These are phyloP conservation scores for Isoetes engelmannii DNA, from an alignment of 83 land plant species.

Conservation along the genomic window DNA sequence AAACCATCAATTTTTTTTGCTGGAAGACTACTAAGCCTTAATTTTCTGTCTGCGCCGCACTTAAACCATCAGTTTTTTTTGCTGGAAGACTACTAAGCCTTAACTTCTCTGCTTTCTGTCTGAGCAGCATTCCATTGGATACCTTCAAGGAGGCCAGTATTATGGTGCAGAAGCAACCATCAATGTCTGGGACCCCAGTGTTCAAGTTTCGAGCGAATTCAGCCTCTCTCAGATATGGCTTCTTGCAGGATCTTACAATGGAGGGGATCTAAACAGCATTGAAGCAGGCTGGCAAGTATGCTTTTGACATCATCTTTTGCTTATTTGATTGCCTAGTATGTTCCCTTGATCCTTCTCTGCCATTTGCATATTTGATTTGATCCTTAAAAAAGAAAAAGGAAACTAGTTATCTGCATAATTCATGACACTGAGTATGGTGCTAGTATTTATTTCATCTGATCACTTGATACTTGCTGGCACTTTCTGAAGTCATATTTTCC, in stretches of 20 bases:
- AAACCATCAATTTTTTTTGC: no score
- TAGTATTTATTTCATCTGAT: neutral
- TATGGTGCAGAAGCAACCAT: constrained; percentile 46
- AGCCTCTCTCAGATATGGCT: constrained; percentile 78
- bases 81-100: no score
- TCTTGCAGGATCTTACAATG: constrained; percentile 50
- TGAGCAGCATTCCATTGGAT: constrained; percentile 74
- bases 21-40: no score
- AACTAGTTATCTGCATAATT: neutral
- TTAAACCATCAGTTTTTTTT: no score
- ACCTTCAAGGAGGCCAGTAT: constrained; percentile 51
- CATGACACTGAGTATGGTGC: neutral
- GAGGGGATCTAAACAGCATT: constrained; percentile 66
- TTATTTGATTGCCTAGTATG: no score
- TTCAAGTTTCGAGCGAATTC: constrained; percentile 41
- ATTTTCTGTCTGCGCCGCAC: neutral
- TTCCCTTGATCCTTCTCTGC: neutral
- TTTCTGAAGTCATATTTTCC: neutral
- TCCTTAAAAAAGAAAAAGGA: no score
- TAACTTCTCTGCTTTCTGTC: neutral
- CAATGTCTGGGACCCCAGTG: constrained; percentile 62
- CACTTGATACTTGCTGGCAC: neutral
- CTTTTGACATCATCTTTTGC: neutral
- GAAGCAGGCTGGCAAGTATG: constrained; percentile 84
- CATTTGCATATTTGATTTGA: neutral